A percentile compares a stretch with the other conserved stretches of the same genome.
These are phyloP conservation scores for Cicer chorassanicum DNA, from an alignment of 306 rosid species.

Conservation along the genomic window DNA sequence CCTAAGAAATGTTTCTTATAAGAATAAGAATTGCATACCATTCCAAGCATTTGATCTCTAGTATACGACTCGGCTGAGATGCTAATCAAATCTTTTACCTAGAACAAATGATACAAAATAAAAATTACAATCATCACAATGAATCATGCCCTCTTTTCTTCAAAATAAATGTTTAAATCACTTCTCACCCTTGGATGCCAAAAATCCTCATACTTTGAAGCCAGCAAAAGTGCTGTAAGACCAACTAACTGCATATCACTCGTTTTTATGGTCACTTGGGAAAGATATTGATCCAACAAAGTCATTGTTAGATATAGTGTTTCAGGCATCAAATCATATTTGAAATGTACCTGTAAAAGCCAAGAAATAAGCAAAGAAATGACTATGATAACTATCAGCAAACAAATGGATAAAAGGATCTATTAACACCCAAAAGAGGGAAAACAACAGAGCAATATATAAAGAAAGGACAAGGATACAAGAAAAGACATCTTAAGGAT, in stretches of 20 bases:
- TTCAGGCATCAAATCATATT: conserved; percentile 91
- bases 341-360: conserved; percentile 74
- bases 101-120: conserved; percentile 41
- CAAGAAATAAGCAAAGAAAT: conserved; percentile 39
- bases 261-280: conserved; percentile 65
- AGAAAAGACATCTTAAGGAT: conserved; percentile 23
- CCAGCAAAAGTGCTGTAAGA: conserved; percentile 84
- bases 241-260: conserved; percentile 90
- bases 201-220: conserved; percentile 91
- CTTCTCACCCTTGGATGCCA: conserved; percentile 88
- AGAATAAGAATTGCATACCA: conserved; percentile 55
- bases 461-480: conserved; percentile 12
- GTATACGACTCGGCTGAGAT: conserved; percentile 85
- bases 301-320: conserved; percentile 77
- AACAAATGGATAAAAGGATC: neutral
- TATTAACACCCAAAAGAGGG: neutral
- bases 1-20: neutral
- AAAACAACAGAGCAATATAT: neutral
- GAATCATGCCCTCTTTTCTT: conserved; percentile 25
- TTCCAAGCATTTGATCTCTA: conserved; percentile 81
- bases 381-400: conserved; percentile 30
- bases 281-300: conserved; percentile 81
- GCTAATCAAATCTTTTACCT: conserved; percentile 81
- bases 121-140: conserved; percentile 26
- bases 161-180: conserved; percentile 23